Base-by-base conservation (phyloP, 371 early-diverging fungal genomes). In the Rhizopus stolonifer region DNA sequence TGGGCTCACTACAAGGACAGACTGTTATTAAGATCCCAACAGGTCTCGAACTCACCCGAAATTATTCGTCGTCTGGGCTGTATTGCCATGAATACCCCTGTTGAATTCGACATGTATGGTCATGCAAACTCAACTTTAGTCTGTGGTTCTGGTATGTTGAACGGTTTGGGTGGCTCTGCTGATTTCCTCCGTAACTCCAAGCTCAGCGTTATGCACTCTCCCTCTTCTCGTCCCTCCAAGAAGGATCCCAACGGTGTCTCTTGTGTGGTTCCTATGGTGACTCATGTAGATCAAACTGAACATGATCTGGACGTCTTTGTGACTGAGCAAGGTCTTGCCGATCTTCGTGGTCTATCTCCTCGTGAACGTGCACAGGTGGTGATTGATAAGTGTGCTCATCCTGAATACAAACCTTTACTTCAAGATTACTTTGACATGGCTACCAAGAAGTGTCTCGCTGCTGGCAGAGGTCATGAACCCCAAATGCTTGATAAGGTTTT, bases 71-170 rank as follows among this genome's bases (percentile, higher is more conserved):
- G 80, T 53, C 64, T 79, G 26, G 80, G 80, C n/a, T 68, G 69
- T 57, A 76, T 79, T 48, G 80, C 80, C 29, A 79, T 79, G 80
- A 79, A 79, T 50, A 79, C 80, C 1, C 80, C 80, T 43, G 74
- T 79, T 43, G 80, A 79, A 65, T 72, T 79, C 36, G 80, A 79
- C 52, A 79, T 79, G 36, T 79, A 79, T 32, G 80, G 70, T 21
- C 80, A 79, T 51, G 77, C 74, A 43, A 79, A 79, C 51, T 79
- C 80, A 0, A 79, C 80, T 22, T 57, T 74, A 55, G 77, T 79
- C 6, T 69, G 71, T 36, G 80, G 80, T 34, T 76, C 77, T 24
- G 77, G 69, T 51, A 79, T 79, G 80, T 54, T 79, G 49, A 79
- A 79, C 36, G 80, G 80, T 50, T 60, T 79, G 17, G 80, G 80